Evolutionary conservation across 2,329 filamentous ascomycete genomes (phyloP).

Genomic region (Gnomoniopsis sp.): DNA sequence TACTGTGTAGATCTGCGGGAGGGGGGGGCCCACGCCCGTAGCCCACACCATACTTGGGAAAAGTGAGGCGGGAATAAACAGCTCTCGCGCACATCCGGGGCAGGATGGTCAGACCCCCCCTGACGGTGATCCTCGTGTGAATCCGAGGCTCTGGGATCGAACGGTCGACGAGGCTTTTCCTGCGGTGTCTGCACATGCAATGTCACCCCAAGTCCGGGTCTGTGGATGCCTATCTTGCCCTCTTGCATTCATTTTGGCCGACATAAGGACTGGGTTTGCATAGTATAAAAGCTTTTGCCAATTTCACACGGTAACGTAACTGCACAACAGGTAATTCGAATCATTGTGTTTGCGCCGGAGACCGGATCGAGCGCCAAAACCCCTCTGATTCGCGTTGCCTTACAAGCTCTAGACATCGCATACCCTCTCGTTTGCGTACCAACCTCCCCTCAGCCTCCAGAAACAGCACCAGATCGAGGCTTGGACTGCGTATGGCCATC

Average conservation of each 20-base stretch:
- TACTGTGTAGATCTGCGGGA: background rate
- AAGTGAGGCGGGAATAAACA: background rate
- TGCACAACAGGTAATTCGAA: background rate
- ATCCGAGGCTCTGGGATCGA: slow-evolving; percentile 12
- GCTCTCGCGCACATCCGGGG: background rate
- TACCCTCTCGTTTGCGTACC: background rate
- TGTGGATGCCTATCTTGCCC: background rate
- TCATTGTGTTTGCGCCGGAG: background rate
- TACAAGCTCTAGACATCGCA: background rate
- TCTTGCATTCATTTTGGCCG: background rate
- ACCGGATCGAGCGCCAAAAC: background rate
- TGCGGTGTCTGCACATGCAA: slow-evolving; percentile 7
- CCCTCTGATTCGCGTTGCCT: background rate
- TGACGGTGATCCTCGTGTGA: slow-evolving; percentile 8
- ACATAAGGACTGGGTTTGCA: background rate
- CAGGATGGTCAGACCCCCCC: background rate
- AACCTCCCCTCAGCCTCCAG: background rate
- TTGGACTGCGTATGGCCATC: too few species aligned
- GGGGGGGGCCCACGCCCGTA: background rate
- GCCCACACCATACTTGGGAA: background rate
- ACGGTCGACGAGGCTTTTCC: background rate
- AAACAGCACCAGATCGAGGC: too few species aligned
- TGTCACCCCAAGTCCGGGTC: slow-evolving; percentile 6
- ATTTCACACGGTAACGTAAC: background rate
- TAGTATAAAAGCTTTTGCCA: background rate